Base-by-base conservation (phyloP, 257 asterid species). In the Salvia hispanica region DNA sequence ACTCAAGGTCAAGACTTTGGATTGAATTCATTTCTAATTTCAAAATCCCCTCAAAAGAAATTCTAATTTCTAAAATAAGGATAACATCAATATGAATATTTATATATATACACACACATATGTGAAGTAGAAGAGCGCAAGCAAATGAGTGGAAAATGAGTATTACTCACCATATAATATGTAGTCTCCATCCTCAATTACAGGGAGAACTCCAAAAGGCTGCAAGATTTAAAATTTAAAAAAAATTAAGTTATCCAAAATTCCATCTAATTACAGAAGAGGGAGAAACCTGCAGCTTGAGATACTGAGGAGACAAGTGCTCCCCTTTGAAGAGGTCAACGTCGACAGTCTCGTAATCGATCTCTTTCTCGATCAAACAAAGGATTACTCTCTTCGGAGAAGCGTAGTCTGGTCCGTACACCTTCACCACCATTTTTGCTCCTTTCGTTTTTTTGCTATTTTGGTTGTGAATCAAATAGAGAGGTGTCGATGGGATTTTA, bases 171-270 rank as follows among this genome's bases (percentile, higher is more conserved):
- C 86, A 57, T 68, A 84, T 68, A 84, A 76, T 43, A 76, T 79
- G 74, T 67, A 74, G 62, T 84, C 89, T 39, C 86, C 89, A 72
- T 84, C 89, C 72, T 71, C 77, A 36, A 81, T 58, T 10, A 75
- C 86, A 58, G 86, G 86, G 56, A 75, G 55, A 52, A 3, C 58
- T 6, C 86, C 86, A 59, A 84, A 84, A 14, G 89, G 89, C 89
- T 84, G 84, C 72, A 67, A 45, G 18, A 9, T 37, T 54, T 16
- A 50, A 58, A 40, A 7, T 9, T n/a, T 1, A n/a, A 2, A 37
- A 33, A 54, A 4, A 3, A 37, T 6, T 10, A 5, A 54, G 10
- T 28, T 31, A 31, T 31, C 42, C 61, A 33, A 33, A 57, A 15
- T 43, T 15, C 45, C 31, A n/a, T 18, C 62, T 28, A 45, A 10